phyloP scores from a whole-genome alignment of 2,329 filamentous ascomycete species.

The Metarhizium guizhouense region DNA sequence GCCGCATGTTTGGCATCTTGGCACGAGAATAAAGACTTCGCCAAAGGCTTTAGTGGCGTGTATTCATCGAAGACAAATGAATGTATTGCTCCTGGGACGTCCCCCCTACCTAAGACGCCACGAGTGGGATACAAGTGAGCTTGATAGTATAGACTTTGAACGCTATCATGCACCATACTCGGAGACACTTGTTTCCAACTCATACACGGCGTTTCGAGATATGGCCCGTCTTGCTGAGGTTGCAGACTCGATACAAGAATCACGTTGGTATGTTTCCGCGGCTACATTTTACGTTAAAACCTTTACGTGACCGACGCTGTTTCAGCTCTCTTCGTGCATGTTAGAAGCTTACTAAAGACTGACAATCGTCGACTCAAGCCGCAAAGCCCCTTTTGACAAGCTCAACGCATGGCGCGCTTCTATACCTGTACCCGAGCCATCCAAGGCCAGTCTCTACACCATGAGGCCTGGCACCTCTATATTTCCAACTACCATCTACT shows the following conservation, averaged over 20 bases:
- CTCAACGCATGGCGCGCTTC: slow-evolving; percentile 9
- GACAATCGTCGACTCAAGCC: slow-evolving; percentile 5
- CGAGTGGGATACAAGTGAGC: slow-evolving; percentile 19
- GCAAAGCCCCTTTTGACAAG: slow-evolving; percentile 7
- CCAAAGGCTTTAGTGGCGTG: slow-evolving; percentile 28
- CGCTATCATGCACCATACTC: background rate
- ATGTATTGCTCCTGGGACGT: slow-evolving; percentile 23
- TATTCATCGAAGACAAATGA: slow-evolving; percentile 30
- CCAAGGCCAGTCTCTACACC: background rate
- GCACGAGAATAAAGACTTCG: slow-evolving; percentile 27
- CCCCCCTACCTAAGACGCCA: slow-evolving; percentile 24
- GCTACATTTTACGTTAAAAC: background rate
- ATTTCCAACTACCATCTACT: slow-evolving; percentile 9
- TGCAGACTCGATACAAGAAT: slow-evolving; percentile 6
- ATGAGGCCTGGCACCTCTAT: background rate
- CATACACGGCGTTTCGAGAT: slow-evolving; percentile 5
- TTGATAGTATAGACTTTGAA: slow-evolving; percentile 7
- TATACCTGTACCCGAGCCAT: slow-evolving; percentile 1
- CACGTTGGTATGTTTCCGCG: slow-evolving; percentile 7
- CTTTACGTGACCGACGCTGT: background rate
- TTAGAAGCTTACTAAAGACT: slow-evolving; percentile 8
- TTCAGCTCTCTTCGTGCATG: slow-evolving; percentile 6
- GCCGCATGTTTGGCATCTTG: slow-evolving; percentile 26
- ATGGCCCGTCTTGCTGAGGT: slow-evolving; percentile 7
- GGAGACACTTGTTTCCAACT: background rate